Percentiles rank a stretch among this genome's conserved stretches.
Evolutionary conservation across 75 land plant genomes (phyloP).

Genomic region (Pinus tabuliformis): DNA sequence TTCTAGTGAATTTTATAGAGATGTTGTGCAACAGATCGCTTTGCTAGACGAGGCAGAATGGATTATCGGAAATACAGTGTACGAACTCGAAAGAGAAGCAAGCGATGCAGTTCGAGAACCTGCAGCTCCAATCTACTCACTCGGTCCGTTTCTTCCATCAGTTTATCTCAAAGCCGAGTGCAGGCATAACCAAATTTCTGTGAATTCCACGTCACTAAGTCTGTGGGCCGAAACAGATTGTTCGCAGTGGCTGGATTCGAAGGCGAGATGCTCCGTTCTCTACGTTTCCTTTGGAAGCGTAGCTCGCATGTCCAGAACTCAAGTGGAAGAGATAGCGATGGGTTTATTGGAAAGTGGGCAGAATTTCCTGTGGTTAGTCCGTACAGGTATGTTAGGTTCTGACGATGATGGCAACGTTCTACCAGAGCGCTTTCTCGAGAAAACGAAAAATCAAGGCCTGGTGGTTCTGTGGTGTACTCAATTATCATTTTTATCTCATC

Average conservation of each 20-base stretch:
- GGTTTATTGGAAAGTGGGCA: conserved; percentile 6
- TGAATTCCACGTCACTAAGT: neutral
- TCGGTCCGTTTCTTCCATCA: too few species aligned
- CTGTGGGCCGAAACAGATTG: neutral
- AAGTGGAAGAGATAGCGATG: conserved; percentile 2
- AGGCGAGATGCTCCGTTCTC: neutral
- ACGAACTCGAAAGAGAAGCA: neutral
- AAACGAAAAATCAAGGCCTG: conserved; percentile 12
- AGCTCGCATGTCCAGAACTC: neutral
- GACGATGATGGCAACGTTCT: neutral
- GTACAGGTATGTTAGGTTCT: neutral
- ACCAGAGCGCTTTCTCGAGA: conserved; percentile 4
- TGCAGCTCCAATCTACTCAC: neutral
- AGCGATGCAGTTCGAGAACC: neutral
- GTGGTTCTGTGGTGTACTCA: conserved; percentile 21
- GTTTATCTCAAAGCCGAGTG: too few species aligned
- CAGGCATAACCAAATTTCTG: neutral
- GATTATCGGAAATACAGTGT: neutral
- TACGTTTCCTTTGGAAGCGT: conserved; percentile 10
- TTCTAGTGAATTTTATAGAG: neutral
- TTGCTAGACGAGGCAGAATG: neutral
- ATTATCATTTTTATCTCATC: conserved; percentile 13
- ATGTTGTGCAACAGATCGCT: neutral
- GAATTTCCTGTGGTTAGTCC: conserved; percentile 8
- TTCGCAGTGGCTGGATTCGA: conserved; percentile 1